Evolutionary conservation across 352 stramenopile genomes (phyloP), one percentile per base, ranked within the genome.

Genomic region (Phytopythium oedochilum): DNA sequence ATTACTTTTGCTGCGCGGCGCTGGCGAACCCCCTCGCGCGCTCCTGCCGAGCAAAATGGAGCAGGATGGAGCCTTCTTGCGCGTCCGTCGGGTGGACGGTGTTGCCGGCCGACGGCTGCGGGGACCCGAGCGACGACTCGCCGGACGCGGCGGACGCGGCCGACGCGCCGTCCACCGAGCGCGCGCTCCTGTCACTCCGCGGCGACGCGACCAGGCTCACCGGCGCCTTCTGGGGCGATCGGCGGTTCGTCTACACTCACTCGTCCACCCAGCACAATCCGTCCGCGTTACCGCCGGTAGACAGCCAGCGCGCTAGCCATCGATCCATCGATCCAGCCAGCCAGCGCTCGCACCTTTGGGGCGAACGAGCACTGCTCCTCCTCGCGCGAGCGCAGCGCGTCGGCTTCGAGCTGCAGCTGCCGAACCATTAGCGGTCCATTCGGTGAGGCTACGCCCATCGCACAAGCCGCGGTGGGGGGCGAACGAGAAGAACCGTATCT

Each of bases 31-130:
- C 69, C 6, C 81, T 65, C 12, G 78, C 81, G 17, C 72, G 69
- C 34, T 70, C 71, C 36, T 91, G 78, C 0, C 81, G 61, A 38
- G 67, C 78, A 39, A 88, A 53, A 42, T 88, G 64, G 44, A 78
- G 59, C 26, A 82, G 63, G 25, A 89, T 86, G 12, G 81, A 88
- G 18, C 60, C 73, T 57, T 85, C 68, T 35, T 92, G 78, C 2
- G 73, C 68, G 48, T 86, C 71, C 6, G 75, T 83, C 22, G 71
- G 74, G 34, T 86, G 65, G 15, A 83, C 8, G 64, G 56, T 32
- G 60, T 38, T 18, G 42, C 51, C 36, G 7, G 38, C 14, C 40
- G 36, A 49, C 17, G 35, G 29, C 23, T 17, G 12, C 50, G 25
- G 32, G 18, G 42, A 40, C 11, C n/a, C 40, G 17, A 12, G 20